Evolutionary conservation across 2,329 filamentous ascomycete genomes (phyloP).

Genomic region (Ciborinia camelliae): DNA sequence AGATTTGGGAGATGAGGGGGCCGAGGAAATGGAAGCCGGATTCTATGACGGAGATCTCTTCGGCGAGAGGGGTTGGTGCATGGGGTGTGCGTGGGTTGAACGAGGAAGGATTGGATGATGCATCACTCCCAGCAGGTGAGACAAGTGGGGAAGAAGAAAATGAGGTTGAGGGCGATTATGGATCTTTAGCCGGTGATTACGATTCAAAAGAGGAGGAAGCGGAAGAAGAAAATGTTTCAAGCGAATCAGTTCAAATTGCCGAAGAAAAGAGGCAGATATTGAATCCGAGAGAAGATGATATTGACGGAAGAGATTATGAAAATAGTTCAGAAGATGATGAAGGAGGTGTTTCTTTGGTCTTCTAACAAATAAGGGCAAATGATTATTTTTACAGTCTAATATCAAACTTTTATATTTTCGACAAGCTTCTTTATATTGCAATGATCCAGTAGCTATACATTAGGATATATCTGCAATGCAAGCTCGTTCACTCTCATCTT

Average conservation of each 20-base stretch:
- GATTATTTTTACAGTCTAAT: too few relatives aligned
- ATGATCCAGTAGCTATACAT: too few relatives aligned
- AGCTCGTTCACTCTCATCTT: too few relatives aligned
- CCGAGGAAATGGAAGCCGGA: slow-evolving; percentile 13
- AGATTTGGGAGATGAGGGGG: slow-evolving; percentile 17
- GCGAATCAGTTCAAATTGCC: neutral
- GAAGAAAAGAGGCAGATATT: neutral
- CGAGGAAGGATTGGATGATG: neutral
- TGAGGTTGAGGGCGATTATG: neutral
- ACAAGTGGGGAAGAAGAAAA: neutral
- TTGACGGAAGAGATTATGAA: neutral
- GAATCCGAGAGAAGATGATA: neutral
- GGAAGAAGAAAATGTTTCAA: neutral
- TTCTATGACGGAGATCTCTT: slow-evolving; percentile 21
- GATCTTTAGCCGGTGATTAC: neutral
- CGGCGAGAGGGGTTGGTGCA: neutral
- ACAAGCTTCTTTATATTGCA: too few relatives aligned
- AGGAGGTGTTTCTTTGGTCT: neutral
- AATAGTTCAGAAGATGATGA: neutral
- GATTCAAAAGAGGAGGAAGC: neutral
- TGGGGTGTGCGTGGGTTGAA: neutral
- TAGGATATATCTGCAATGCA: too few relatives aligned
- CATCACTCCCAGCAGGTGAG: neutral
- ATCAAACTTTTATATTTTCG: too few relatives aligned
- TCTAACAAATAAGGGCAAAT: neutral